Percentiles rank a stretch among this genome's conserved stretches.
Conservation (phyloP, 2,329 filamentous ascomycete species). For the Fusarium sp. region DNA sequence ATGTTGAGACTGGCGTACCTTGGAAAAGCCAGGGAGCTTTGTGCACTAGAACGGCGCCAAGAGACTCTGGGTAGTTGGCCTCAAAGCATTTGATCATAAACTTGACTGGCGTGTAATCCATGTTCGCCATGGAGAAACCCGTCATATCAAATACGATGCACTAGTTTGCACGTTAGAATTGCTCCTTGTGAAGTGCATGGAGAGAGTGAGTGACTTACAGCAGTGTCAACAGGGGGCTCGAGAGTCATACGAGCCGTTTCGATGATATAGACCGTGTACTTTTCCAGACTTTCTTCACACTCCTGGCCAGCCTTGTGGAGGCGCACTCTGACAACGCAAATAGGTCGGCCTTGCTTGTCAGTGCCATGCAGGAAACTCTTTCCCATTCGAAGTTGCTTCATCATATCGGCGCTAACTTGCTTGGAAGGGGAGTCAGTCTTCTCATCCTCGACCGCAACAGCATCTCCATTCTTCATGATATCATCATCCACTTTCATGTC, state of each 20-base stretch:
- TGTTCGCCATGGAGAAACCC: conserved; percentile 91
- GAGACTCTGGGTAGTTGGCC: conserved; percentile 95
- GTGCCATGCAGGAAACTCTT: conserved; percentile 93
- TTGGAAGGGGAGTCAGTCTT: conserved; percentile 70
- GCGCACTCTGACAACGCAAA: conserved; percentile 86
- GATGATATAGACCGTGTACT: conserved; percentile 93
- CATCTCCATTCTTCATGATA: conserved; percentile 83
- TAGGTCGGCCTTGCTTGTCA: conserved; percentile 86
- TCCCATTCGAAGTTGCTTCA: conserved; percentile 86
- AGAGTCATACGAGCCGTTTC: conserved; percentile 92
- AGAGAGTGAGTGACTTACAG: conserved; percentile 69
- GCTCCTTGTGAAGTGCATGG: not conserved
- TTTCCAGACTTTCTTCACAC: conserved; percentile 83
- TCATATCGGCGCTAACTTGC: conserved; percentile 80
- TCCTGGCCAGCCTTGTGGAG: conserved; percentile 88
- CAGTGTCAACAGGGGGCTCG: conserved; percentile 85
- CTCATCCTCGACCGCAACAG: conserved; percentile 71
- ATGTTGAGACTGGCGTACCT: conserved; percentile 65
- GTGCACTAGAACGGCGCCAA: conserved; percentile 92
- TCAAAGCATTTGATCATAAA: conserved; percentile 99
- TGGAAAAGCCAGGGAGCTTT: conserved; percentile 98
- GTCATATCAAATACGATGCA: conserved; percentile 97
- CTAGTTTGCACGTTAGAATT: conserved; percentile 59
- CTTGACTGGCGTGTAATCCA: conserved; percentile 97
- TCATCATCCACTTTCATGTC: conserved; percentile 92